phyloP scores from a whole-genome alignment of 768 basidiomycete genomes.

The Termitomyces sp. region DNA sequence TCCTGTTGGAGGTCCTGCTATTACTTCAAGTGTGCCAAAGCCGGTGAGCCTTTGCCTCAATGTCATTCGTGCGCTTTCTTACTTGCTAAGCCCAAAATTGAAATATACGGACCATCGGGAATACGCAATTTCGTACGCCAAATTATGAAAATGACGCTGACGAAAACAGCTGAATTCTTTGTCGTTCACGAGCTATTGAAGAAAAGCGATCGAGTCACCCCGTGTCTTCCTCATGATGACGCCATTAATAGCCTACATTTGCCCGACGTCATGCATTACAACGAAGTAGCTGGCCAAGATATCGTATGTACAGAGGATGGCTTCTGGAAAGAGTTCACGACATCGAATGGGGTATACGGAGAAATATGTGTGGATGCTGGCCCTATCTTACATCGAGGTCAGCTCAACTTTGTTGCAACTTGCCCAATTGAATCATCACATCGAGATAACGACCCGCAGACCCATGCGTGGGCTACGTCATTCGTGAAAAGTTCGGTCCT shows the following conservation, averaged over 20 bases:
- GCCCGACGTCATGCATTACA: slow-evolving; percentile 51
- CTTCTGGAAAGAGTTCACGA: slow-evolving; percentile 60
- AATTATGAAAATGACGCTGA: slow-evolving; percentile 66
- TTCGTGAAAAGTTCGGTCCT: slow-evolving; percentile 52
- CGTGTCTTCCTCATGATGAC: slow-evolving; percentile 38
- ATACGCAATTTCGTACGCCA: slow-evolving; percentile 73
- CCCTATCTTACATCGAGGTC: slow-evolving; percentile 75
- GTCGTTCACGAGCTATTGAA: slow-evolving; percentile 78
- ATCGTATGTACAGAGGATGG: slow-evolving; percentile 55
- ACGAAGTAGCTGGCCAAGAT: slow-evolving; percentile 63
- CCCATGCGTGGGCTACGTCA: slow-evolving; percentile 77
- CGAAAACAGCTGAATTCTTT: slow-evolving; percentile 58
- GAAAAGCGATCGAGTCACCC: slow-evolving; percentile 48
- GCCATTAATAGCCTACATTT: slow-evolving; percentile 19
- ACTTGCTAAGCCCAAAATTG: slow-evolving; percentile 46
- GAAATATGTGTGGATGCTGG: slow-evolving; percentile 67
- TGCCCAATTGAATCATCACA: not conserved
- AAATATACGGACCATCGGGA: slow-evolving; percentile 81
- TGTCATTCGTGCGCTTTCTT: slow-evolving; percentile 8
- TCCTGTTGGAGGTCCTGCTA: slow-evolving; percentile 20
- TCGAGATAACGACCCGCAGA: slow-evolving; percentile 38
- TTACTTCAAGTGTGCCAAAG: slow-evolving; percentile 12
- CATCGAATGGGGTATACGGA: slow-evolving; percentile 36
- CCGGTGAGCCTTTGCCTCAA: slow-evolving; percentile 14
- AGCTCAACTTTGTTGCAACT: slow-evolving; percentile 17